Evolutionary conservation across 495 filamentous ascomycete species (phyloP), one percentile per base, ranked within the genome.

Genomic region (Penicillium argentinense): DNA sequence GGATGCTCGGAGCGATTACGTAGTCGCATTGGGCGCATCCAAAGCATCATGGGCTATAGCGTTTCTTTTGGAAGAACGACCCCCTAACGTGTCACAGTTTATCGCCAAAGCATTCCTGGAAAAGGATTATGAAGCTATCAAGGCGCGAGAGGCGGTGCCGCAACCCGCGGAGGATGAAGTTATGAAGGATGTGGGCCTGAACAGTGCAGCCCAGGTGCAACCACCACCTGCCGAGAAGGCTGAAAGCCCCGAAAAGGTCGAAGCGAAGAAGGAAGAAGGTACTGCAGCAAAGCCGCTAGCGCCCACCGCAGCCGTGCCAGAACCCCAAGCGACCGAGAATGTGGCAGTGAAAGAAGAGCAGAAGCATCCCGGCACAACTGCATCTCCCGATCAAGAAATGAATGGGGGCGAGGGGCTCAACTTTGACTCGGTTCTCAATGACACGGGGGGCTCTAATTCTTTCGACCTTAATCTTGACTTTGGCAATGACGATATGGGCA

Each of bases 381-480:
- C 34, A 1, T 33, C 41, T 11, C 36, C 46, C 9, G 53, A 57
- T 12, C 63, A 64, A 52, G 33, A 43, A 19, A 40, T 57, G 22
- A 39, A 59, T 17, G 57, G 45, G 3, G 26, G 57, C 9, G 61
- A 66, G 17, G 71, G 72, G 1, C 52, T 74, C 33, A 72, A 69
- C 14, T 72, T 71, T 25, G 66, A 71, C 33, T 66, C 68, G 0
- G 54, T 67, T 23, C 60, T 73, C 9, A 60, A 68, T n/a, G 63
- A 70, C 7, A 50, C 40, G 19, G 56, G 58, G 12, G 62, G 56
- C 9, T 36, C 57, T 1, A 73, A 72, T 42, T 68, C 69, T 5
- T 68, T 78, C 23, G 64, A 76, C 32, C 64, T 79, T 3, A 71
- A 71, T 37, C 57, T 78, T 6, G 71, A 73, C 44, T 76, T 77